Conservation (phyloP, 257 asterid species). For the Schizonepeta tenuifolia region DNA sequence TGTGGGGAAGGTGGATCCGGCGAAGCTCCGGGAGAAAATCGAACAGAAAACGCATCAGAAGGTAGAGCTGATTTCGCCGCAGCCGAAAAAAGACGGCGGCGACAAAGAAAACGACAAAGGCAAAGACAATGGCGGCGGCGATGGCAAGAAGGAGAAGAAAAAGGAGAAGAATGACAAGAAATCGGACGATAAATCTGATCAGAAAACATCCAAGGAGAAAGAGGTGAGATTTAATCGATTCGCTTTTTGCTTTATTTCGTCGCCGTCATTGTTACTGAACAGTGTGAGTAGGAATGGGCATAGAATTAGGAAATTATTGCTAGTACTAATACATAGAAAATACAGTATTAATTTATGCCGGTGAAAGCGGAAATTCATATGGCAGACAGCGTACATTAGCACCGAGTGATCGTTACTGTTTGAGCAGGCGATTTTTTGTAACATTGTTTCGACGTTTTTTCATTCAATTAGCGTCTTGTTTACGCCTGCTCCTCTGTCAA, state of each 20-base stretch:
- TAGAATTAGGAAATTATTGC: neutral
- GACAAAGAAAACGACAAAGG: slow-evolving; percentile 37
- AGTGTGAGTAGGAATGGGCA: neutral
- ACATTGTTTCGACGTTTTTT: slow-evolving; percentile 12
- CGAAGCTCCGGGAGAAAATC: slow-evolving; percentile 59
- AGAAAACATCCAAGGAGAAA: slow-evolving; percentile 48
- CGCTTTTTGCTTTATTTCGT: too few relatives aligned
- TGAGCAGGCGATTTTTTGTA: slow-evolving; percentile 28
- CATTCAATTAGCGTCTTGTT: slow-evolving; percentile 14
- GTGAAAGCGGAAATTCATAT: slow-evolving; percentile 44
- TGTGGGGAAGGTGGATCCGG: slow-evolving; percentile 67
- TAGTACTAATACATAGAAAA: neutral
- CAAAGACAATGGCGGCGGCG: slow-evolving; percentile 36
- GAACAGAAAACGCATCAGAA: slow-evolving; percentile 61
- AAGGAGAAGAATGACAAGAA: slow-evolving; percentile 40
- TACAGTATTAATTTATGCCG: slow-evolving; percentile 7
- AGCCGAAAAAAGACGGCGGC: slow-evolving; percentile 51
- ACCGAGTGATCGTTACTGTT: slow-evolving; percentile 25
- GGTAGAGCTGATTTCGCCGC: slow-evolving; percentile 71
- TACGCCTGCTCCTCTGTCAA: slow-evolving; percentile 24
- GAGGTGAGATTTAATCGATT: slow-evolving; percentile 34
- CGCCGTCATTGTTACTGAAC: neutral
- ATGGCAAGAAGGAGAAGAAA: slow-evolving; percentile 32
- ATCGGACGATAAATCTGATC: slow-evolving; percentile 46
- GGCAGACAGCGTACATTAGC: slow-evolving; percentile 44